Evolutionary conservation across 768 basidiomycete species (phyloP), one percentile per base, ranked within the genome.

Genomic region (Pleurotus sapidus): DNA sequence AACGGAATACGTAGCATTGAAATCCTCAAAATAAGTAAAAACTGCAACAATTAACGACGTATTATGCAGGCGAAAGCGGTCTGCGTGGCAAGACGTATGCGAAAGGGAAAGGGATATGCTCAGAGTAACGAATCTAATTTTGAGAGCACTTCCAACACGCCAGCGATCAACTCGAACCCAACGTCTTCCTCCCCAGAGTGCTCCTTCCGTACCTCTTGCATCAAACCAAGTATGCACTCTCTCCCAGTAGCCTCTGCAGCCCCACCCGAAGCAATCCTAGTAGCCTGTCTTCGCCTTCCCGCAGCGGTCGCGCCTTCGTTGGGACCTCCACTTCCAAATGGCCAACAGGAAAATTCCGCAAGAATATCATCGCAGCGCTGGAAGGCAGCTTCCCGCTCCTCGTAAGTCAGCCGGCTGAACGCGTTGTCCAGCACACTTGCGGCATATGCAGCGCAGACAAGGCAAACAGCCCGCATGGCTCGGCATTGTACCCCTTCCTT

Each of bases 371-470:
- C 96, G 64, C 93, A 94, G 59, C 97, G 77, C 61, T 86, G 87
- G 69, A 98, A 97, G 30, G 96, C 95, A 3, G 84, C 87, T 76
- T 99, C 97, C 55, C 96, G 75, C 55, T 95, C 91, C 70, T 98
- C 97, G 65, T 96, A 98, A 14, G 85, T 87, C 23, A 98, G 75
- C 60, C 93, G 77, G 56, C 86, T 85, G 63, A 98, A 89, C 7
- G 95, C 94, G 66, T 98, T 97, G 67, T 98, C 97, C 57, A 98
- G 80, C 34, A 98, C 96, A 67, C 87, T 93, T 7, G 95, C 96
- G 0, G 95, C 93, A 64, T 98, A 97, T 8, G 93, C 93, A 0
- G 96, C 86, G 65, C 91, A 95, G 8, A 88, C 93, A 46, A 98
- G 79, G 59, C 87, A 88, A 12, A 97, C 91, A 0, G 92, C 88